Percentiles rank a stretch among this genome's conserved stretches.
These are phyloP conservation scores for Quercus alba DNA, from an alignment of 306 rosid species.

Conservation along the genomic window DNA sequence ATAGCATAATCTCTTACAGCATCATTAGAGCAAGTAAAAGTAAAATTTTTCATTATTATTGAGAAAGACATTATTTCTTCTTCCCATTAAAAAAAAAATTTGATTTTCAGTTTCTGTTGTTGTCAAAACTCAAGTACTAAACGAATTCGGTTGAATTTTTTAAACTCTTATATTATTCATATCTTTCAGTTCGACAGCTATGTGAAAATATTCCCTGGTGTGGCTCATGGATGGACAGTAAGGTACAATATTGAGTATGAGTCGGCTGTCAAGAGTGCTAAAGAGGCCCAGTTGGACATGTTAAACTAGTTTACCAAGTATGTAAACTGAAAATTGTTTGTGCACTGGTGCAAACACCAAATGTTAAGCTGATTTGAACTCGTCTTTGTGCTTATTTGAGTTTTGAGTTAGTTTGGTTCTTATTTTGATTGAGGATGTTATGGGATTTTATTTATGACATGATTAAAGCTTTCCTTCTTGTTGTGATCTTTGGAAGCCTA, in stretches of 20 bases:
- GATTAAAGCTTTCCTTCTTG: too few relatives aligned
- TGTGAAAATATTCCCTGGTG: conserved; percentile 58
- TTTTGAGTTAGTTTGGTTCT: too few relatives aligned
- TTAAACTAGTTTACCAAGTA: conserved; percentile 26
- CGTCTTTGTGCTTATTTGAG: too few relatives aligned
- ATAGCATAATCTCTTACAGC: too few relatives aligned
- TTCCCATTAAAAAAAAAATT: not conserved
- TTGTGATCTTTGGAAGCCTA: too few relatives aligned
- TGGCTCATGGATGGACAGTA: conserved; percentile 41
- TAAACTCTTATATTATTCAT: not conserved
- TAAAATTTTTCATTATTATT: not conserved
- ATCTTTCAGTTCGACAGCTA: conserved; percentile 37
- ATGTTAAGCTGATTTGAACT: too few relatives aligned
- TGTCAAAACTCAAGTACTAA: not conserved
- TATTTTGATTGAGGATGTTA: too few relatives aligned
- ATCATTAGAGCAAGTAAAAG: not conserved
- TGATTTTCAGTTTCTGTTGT: not conserved
- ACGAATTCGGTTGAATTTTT: not conserved
- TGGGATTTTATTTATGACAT: too few relatives aligned
- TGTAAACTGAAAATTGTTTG: not conserved
- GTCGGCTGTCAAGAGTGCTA: conserved; percentile 29
- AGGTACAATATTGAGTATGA: conserved; percentile 26
- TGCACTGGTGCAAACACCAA: too few relatives aligned
- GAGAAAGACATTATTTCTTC: not conserved
- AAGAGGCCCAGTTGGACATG: conserved; percentile 33